Conservation (phyloP, 805 yeast species). For the Wickerhamiella hasegawae region DNA sequence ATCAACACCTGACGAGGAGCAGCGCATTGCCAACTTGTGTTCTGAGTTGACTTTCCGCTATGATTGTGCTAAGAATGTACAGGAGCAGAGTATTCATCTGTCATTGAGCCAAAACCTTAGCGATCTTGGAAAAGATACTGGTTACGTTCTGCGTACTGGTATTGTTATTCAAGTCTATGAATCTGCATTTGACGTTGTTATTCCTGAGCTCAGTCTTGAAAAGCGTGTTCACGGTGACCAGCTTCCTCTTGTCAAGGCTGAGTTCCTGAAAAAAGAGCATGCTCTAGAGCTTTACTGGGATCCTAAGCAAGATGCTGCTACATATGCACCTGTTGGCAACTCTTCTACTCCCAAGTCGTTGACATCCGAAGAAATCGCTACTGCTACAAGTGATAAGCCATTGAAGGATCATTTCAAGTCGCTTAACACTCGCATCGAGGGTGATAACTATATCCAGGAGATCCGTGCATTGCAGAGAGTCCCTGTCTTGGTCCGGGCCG, state of each 20-base stretch:
- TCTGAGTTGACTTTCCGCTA: conserved; percentile 92
- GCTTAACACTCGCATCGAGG: conserved; percentile 45
- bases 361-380: conserved; percentile 4
- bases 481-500: conserved; percentile 78
- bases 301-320: conserved; percentile 79
- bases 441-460: conserved; percentile 57
- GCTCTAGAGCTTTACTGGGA: conserved; percentile 83
- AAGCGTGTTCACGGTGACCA: conserved; percentile 71
- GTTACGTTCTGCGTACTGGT: conserved; percentile 73
- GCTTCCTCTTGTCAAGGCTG: conserved; percentile 81
- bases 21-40: conserved; percentile 28
- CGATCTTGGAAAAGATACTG: conserved; percentile 44
- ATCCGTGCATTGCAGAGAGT: conserved; percentile 60
- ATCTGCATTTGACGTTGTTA: conserved; percentile 80
- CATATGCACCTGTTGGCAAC: conserved; percentile 49
- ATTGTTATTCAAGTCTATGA: conserved; percentile 86
- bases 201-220: conserved; percentile 54
- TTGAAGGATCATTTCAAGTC: conserved; percentile 7
- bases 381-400: conserved; percentile 2
- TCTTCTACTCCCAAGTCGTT: neutral
- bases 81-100: conserved; percentile 86
- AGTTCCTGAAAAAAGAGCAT: conserved; percentile 56
- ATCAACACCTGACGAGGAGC: neutral
- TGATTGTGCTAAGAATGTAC: conserved; percentile 86
- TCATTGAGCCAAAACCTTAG: conserved; percentile 59